Evolutionary conservation across 2,329 filamentous ascomycete species (phyloP).

Genomic region (Claviceps pusilla): DNA sequence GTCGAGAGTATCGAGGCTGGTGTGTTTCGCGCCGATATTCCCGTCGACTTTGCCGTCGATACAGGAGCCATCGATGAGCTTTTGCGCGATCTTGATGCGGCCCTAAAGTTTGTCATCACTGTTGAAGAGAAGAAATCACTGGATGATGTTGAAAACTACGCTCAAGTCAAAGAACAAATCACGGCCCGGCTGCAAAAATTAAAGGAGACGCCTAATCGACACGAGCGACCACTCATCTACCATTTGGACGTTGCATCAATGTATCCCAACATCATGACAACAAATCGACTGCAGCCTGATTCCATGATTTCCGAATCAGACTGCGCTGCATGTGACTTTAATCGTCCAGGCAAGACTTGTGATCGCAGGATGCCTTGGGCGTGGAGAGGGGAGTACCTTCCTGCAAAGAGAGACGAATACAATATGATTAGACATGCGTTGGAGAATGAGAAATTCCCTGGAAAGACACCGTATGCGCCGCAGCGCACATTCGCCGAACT

Average conservation of each 20-base stretch:
- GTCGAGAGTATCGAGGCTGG: conserved; percentile 98
- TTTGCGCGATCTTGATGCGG: conserved; percentile 69
- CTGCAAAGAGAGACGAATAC: conserved; percentile 93
- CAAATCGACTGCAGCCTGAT: conserved; percentile 89
- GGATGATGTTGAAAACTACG: conserved; percentile 67
- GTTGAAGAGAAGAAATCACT: conserved; percentile 73
- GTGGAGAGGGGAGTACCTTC: conserved; percentile 94
- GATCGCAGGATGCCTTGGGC: conserved; percentile 90
- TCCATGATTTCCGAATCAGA: conserved; percentile 98
- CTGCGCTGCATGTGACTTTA: conserved; percentile 96
- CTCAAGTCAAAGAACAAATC: conserved; percentile 76
- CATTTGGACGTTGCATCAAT: conserved; percentile 97
- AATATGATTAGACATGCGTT: conserved; percentile 94
- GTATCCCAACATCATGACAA: conserved; percentile 99
- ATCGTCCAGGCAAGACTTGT: conserved; percentile 90
- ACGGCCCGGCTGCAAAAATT: conserved; percentile 52
- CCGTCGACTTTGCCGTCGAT: conserved; percentile 86
- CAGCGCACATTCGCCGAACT: conserved; percentile 67
- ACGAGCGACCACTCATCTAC: conserved; percentile 82
- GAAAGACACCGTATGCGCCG: conserved; percentile 56
- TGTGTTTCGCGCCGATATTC: conserved; percentile 90
- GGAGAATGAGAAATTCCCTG: conserved; percentile 85
- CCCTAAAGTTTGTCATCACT: conserved; percentile 72
- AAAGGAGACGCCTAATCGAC: conserved; percentile 69
- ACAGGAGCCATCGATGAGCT: conserved; percentile 80